Conservation (phyloP, 2,329 filamentous ascomycete species). For the Diplocarpon rosae region DNA sequence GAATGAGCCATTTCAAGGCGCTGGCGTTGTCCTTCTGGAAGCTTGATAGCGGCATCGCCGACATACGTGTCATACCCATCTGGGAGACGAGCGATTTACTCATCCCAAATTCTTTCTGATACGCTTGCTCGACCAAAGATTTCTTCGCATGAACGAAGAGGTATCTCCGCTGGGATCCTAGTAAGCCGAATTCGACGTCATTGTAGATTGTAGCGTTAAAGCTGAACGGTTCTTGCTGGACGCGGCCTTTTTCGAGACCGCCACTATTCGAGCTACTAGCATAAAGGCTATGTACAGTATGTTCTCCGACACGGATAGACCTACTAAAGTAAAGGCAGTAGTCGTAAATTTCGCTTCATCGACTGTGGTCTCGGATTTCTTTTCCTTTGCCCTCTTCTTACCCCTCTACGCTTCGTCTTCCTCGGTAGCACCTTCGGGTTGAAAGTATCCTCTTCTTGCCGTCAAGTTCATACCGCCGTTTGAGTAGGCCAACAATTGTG, state of each 20-base stretch:
- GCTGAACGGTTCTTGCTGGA: conserved; percentile 57
- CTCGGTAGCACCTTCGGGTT: conserved; percentile 33
- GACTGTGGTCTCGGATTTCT: neutral
- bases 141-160: conserved; percentile 43
- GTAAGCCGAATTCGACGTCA: conserved; percentile 50
- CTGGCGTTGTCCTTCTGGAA: conserved; percentile 75
- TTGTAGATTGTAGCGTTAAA: conserved; percentile 55
- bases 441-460: conserved; percentile 37
- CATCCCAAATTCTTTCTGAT: conserved; percentile 58
- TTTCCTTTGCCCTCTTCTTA: conserved; percentile 27
- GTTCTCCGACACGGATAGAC: conserved; percentile 41
- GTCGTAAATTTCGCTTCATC: conserved; percentile 16
- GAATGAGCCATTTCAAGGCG: conserved; percentile 60
- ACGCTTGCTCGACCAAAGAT: conserved; percentile 51
- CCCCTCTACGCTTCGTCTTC: conserved; percentile 32
- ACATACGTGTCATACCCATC: conserved; percentile 63
- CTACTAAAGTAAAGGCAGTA: conserved; percentile 38
- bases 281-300: conserved; percentile 41
- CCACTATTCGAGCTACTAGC: conserved; percentile 51
- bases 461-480: conserved; percentile 59
- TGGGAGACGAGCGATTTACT: conserved; percentile 55
- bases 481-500: conserved; percentile 59
- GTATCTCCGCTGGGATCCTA: conserved; percentile 41
- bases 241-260: conserved; percentile 49
- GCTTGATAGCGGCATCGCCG: conserved; percentile 65